phyloP scores from a whole-genome alignment of 2,329 filamentous ascomycete species.

The Plectosphaerella cucumerina region DNA sequence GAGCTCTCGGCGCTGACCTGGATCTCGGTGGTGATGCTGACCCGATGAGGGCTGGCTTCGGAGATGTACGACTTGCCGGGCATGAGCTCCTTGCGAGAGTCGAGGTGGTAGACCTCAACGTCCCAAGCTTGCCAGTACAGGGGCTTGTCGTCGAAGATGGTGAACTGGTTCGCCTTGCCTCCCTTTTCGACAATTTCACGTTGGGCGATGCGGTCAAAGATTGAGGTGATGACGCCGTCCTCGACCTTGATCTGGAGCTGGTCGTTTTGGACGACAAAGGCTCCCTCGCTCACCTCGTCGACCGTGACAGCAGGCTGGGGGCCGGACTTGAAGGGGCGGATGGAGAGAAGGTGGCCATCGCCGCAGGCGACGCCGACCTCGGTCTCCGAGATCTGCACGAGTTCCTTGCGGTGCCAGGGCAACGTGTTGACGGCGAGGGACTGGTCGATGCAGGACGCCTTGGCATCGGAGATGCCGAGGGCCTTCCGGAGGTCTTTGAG shows the following conservation, averaged over 20 bases:
- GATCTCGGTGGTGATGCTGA: constrained; percentile 78
- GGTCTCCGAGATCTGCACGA: constrained; percentile 59
- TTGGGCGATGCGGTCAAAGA: constrained; percentile 69
- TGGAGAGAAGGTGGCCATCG: constrained; percentile 44
- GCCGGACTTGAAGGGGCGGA: constrained; percentile 45
- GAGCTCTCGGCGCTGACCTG: constrained; percentile 84
- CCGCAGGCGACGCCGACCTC: constrained; percentile 54
- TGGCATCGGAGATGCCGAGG: constrained; percentile 55
- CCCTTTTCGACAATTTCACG: constrained; percentile 74
- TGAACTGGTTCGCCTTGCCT: constrained; percentile 81
- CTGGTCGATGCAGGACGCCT: constrained; percentile 35
- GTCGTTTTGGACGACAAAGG: constrained; percentile 77
- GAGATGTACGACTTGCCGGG: constrained; percentile 65
- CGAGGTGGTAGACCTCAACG: constrained; percentile 92
- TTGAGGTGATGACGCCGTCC: constrained; percentile 74
- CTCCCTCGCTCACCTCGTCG: constrained; percentile 47
- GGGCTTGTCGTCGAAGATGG: constrained; percentile 95
- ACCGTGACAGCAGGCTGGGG: constrained; percentile 48
- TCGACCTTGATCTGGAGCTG: constrained; percentile 70
- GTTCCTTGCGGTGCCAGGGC: constrained; percentile 75
- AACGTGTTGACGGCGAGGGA: constrained; percentile 76
- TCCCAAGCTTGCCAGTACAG: constrained; percentile 98
- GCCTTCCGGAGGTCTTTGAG: constrained; percentile 65
- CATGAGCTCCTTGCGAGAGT: constrained; percentile 74
- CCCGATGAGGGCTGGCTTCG: constrained; percentile 68